Percentiles rank a stretch among this genome's conserved stretches.
Conservation (phyloP, 2,329 filamentous ascomycete genomes). For the Leptographium wingfieldii region DNA sequence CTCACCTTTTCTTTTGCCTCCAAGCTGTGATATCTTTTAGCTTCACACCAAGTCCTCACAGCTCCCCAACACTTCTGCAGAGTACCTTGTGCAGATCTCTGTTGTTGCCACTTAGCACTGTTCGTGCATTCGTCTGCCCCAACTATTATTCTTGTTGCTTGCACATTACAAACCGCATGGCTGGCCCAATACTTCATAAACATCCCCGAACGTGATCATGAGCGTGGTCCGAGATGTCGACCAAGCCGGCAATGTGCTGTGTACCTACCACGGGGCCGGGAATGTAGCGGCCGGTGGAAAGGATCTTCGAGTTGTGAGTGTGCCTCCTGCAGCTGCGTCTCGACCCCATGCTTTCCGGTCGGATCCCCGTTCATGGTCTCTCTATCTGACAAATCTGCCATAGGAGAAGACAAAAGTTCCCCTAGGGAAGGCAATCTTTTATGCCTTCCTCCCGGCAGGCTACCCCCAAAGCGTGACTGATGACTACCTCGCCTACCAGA, state of each 20-base stretch:
- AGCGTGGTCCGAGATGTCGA: conserved; percentile 23
- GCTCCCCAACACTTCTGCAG: background rate
- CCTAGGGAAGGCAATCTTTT: conserved; percentile 32
- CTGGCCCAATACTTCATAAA: background rate
- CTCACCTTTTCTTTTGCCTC: background rate
- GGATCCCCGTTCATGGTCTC: background rate
- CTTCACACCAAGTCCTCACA: background rate
- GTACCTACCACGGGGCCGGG: conserved; percentile 17
- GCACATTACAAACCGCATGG: background rate
- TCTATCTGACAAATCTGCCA: background rate
- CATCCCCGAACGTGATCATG: conserved; percentile 11
- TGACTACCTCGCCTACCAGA: conserved; percentile 67
- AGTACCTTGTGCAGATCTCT: background rate
- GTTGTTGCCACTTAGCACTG: background rate
- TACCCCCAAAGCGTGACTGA: conserved; percentile 75
- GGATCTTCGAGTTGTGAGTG: conserved; percentile 16
- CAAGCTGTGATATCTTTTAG: too few species aligned
- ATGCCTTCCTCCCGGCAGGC: conserved; percentile 76
- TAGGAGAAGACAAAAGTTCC: conserved; percentile 24
- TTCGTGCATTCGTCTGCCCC: background rate
- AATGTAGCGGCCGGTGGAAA: conserved; percentile 10
- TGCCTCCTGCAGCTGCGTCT: background rate
- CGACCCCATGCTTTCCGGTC: background rate
- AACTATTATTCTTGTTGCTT: background rate
- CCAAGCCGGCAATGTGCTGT: conserved; percentile 24